Evolutionary conservation across 768 basidiomycete species (phyloP).

Genomic region (Lactarius akahatsu): DNA sequence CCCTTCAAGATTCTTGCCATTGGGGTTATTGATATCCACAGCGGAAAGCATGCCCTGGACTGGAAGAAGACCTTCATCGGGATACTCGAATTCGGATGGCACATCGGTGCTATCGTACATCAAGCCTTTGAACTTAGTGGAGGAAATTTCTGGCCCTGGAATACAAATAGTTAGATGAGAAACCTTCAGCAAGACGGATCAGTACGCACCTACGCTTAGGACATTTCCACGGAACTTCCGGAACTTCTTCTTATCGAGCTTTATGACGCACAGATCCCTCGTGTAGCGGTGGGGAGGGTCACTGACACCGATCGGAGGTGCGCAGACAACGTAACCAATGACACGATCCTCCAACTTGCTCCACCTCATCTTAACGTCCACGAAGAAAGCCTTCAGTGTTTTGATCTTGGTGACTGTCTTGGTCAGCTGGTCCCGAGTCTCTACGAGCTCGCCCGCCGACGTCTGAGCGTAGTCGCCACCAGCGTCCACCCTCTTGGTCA

Average conservation of each 20-base stretch:
- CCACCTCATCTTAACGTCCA: not conserved
- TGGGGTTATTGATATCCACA: too few species aligned
- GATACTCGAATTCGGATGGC: slow-evolving; percentile 3
- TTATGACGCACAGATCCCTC: not conserved
- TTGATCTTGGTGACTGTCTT: not conserved
- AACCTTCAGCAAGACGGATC: not conserved
- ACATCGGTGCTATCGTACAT: not conserved
- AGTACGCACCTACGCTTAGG: not conserved
- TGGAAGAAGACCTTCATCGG: not conserved
- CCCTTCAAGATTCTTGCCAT: too few species aligned
- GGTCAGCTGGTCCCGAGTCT: not conserved
- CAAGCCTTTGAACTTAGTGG: not conserved
- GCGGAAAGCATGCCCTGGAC: too few species aligned
- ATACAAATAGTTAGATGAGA: too few species aligned
- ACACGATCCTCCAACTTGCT: not conserved
- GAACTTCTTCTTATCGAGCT: not conserved
- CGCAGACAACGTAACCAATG: slow-evolving; percentile 11
- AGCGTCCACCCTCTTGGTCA: not conserved
- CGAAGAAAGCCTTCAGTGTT: not conserved
- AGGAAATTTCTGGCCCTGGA: not conserved
- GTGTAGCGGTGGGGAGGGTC: not conserved
- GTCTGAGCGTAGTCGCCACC: not conserved
- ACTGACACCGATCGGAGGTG: not conserved
- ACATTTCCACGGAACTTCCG: not conserved
- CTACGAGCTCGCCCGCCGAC: not conserved